phyloP scores from a whole-genome alignment of 2,329 filamentous ascomycete species.

The Diaporthe ilicicola region DNA sequence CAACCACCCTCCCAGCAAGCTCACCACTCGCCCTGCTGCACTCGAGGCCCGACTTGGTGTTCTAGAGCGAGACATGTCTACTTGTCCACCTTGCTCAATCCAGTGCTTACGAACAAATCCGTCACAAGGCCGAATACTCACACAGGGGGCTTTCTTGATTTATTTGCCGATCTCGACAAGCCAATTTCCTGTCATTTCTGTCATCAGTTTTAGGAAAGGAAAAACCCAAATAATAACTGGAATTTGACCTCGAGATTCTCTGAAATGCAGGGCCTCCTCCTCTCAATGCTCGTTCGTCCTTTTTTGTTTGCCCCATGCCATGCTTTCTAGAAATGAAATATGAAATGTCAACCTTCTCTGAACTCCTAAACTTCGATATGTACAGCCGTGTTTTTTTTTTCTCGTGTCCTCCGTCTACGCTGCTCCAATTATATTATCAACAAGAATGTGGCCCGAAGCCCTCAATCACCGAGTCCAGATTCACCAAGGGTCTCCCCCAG shows the following conservation, averaged over 20 bases:
- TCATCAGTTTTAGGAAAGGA: not conserved
- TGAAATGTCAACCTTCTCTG: conserved; percentile 18
- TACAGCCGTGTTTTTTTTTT: conserved; percentile 7
- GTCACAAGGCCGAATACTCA: too few species aligned
- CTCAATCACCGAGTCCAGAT: not conserved
- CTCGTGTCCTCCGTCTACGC: not conserved
- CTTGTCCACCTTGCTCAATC: too few species aligned
- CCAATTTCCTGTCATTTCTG: not conserved
- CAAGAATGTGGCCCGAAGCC: not conserved
- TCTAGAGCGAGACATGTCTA: too few species aligned
- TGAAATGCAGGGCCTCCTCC: not conserved
- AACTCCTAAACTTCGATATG: conserved; percentile 17
- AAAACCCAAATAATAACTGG: not conserved
- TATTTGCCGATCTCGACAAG: not conserved
- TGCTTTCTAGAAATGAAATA: conserved; percentile 8
- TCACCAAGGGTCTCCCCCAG: not conserved
- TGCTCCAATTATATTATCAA: conserved; percentile 25
- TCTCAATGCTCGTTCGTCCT: not conserved
- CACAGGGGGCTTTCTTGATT: too few species aligned
- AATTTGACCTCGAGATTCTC: not conserved
- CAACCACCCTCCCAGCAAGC: not conserved
- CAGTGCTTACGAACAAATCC: too few species aligned
- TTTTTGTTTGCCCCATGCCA: not conserved
- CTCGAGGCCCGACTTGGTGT: not conserved
- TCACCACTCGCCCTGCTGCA: not conserved